Evolutionary conservation across 768 basidiomycete species (phyloP).

Genomic region (Tulasnella sp.): DNA sequence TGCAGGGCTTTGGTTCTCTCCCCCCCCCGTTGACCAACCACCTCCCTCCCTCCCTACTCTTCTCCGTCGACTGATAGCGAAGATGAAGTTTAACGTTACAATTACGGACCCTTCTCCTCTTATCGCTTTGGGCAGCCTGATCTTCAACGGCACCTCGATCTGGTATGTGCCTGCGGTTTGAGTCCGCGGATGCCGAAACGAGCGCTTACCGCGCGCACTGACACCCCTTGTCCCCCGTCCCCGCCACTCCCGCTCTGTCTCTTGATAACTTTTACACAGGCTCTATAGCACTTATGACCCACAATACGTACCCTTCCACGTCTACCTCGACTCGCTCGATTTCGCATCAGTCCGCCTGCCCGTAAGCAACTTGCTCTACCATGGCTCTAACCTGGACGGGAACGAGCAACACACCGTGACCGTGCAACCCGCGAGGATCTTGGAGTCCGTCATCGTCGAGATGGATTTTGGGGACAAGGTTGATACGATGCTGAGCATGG

Average conservation of each 20-base stretch:
- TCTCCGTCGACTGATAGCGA: background rate
- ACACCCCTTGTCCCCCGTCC: background rate
- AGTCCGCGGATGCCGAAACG: background rate
- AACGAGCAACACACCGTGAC: background rate
- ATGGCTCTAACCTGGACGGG: background rate
- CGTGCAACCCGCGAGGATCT: background rate
- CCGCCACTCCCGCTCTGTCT: background rate
- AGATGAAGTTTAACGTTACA: slow-evolving; percentile 23
- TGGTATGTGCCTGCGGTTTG: background rate
- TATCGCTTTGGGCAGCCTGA: slow-evolving; percentile 11
- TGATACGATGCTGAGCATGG: background rate
- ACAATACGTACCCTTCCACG: background rate
- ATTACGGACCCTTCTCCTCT: slow-evolving; percentile 2
- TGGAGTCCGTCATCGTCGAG: slow-evolving; percentile 14
- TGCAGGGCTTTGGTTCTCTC: too few species aligned
- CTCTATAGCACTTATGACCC: background rate
- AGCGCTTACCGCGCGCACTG: background rate
- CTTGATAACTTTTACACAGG: background rate
- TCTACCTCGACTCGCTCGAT: background rate
- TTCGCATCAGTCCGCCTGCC: background rate
- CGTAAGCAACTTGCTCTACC: background rate
- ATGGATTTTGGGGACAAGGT: background rate
- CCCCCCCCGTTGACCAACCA: too few species aligned
- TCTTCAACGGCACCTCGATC: slow-evolving; percentile 22
- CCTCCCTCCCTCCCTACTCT: too few species aligned